Base-by-base conservation (phyloP, 2,329 filamentous ascomycete genomes). In the Pestalotiopsis sp. region DNA sequence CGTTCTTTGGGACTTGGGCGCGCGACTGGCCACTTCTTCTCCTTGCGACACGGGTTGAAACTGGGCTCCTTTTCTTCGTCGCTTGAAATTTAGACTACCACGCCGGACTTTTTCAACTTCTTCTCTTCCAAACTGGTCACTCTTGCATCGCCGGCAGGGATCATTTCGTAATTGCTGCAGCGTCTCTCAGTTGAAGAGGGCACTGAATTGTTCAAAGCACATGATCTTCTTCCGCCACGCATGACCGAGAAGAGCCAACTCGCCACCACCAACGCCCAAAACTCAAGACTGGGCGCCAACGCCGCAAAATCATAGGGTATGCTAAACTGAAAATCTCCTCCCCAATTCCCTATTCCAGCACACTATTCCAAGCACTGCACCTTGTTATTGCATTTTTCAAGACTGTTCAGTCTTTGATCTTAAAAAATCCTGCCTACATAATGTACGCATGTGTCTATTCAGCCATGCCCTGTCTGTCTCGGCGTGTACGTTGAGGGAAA, bases 101-200 rank as follows among this genome's bases (percentile, higher is more conserved):
- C 31, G 9, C 31, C 14, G n/a, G 59, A 38, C 17, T 20, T 36
- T 36, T 36, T 38, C 59, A 61, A 39, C 59, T 39, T 61, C 12
- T 36, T 52, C 45, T 52, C 45, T 52, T 31, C n/a, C 45, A n/a
- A 17, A 7, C 45, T 52, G 45, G 45, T n/a, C 45, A 36, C 13
- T 36, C 59, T 61, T 38, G 31, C 27, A 61, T 38, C 39, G 36
- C 52, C 65, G 13, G 65, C 39, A 60, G 31, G 59, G 52, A 66
- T 52, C 66, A 70, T 70, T 63, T 69, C 66, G 66, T 70, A 70
- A 68, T 66, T 67, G 61, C 66, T 57, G 57, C 66, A 52, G 52
- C 65, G 59, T 45, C 66, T 70, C 69, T 68, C 66, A 58, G 13
- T 52, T 64, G 65, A 68, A 49, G 69, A 68, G 69, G 68, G 69